These are phyloP conservation scores for Cercophora newfieldiana DNA, from an alignment of 495 filamentous ascomycete genomes.

Conservation along the genomic window DNA sequence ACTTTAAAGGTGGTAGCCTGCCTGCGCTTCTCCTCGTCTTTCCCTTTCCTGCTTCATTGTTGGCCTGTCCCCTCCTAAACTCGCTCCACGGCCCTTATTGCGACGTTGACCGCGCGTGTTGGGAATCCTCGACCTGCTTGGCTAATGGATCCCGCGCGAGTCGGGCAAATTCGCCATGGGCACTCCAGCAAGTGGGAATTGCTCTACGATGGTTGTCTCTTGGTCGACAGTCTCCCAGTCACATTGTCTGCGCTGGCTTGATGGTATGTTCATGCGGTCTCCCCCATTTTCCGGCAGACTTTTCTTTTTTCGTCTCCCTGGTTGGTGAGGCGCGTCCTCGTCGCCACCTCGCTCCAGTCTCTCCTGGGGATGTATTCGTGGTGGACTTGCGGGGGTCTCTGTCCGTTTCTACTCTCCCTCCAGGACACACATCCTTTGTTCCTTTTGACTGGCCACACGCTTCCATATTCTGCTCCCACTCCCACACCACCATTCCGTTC, in stretches of 20 bases:
- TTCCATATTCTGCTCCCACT: slow-evolving; percentile 1
- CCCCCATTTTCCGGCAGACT: neutral
- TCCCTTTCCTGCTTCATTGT: slow-evolving; percentile 3
- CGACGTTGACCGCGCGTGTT: neutral
- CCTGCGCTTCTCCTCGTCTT: slow-evolving; percentile 1
- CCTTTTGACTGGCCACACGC: neutral
- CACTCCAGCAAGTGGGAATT: slow-evolving; percentile 10
- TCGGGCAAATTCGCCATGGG: neutral
- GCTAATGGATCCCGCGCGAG: slow-evolving; percentile 1
- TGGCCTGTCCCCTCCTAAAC: neutral
- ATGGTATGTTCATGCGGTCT: slow-evolving; percentile 1
- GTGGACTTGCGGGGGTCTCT: neutral
- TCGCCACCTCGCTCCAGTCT: neutral
- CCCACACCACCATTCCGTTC: slow-evolving; percentile 7
- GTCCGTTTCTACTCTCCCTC: neutral
- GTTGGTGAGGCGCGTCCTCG: slow-evolving; percentile 2
- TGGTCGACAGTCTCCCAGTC: slow-evolving; percentile 6
- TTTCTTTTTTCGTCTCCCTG: slow-evolving; percentile 3
- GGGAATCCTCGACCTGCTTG: slow-evolving; percentile 5
- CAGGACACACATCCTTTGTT: neutral
- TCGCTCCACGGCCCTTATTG: neutral
- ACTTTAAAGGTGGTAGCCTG: slow-evolving; percentile 7
- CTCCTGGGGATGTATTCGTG: slow-evolving; percentile 1
- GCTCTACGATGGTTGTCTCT: slow-evolving; percentile 11
- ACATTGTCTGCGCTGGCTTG: neutral